Conservation (phyloP, 176 grass and related monocot genomes). For the Triticum monococcum region DNA sequence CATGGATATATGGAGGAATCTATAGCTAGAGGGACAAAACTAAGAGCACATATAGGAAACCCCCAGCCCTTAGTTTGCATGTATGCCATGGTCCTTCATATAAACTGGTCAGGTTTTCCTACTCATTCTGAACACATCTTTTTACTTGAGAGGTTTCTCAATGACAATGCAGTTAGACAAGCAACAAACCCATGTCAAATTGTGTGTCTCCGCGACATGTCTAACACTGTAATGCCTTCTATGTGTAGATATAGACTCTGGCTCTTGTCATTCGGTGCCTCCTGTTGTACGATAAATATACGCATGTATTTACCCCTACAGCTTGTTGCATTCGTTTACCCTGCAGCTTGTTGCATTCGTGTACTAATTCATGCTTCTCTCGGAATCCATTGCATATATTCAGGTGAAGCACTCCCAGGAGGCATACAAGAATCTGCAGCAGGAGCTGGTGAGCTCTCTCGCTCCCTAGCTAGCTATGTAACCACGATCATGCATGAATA, state of each 20-base stretch:
- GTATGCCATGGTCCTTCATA: background rate
- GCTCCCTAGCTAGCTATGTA: background rate
- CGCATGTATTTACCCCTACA: background rate
- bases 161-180: background rate
- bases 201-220: background rate
- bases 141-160: background rate
- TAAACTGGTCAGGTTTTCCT: background rate
- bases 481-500: background rate
- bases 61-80: background rate
- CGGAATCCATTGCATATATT: background rate
- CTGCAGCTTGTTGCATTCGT: background rate
- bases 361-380: background rate
- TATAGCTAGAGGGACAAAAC: background rate
- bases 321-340: background rate
- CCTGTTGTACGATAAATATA: background rate
- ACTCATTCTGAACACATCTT: background rate
- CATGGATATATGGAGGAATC: background rate
- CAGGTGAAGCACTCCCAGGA: conserved; percentile 87
- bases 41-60: background rate
- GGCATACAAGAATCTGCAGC: conserved; percentile 73
- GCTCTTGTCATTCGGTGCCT: background rate
- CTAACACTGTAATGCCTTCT: background rate
- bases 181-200: background rate
- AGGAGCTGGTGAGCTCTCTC: conserved; percentile 47
- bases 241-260: background rate